Evolutionary conservation across 176 grass and related monocot species (phyloP), one percentile per base, ranked within the genome.

Genomic region (Lolium multiflorum): DNA sequence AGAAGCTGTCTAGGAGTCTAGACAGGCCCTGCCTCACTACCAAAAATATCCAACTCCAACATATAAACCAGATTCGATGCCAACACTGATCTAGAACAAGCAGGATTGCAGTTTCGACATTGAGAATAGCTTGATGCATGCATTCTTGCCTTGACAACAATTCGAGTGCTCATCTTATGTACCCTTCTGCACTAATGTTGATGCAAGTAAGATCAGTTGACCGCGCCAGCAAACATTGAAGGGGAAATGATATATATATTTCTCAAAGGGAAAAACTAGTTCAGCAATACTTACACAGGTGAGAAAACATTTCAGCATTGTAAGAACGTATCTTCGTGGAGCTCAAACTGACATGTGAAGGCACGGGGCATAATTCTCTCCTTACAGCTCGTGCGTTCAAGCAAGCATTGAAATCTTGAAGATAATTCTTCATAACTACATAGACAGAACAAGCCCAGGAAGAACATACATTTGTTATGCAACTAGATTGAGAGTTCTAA

Each of bases 261-360:
- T 73, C 64, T 6, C 2, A 13, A 35, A 35, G 31, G 31, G 31
- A 35, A 35, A 79, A 10, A 77, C 43, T 0, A 4, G 47, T 20
- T 79, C 14, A 74, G 47, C 20, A 13, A 79, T 84, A 87, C 85
- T 87, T 83, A 91, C 89, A 80, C 18, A 44, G 69, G 25, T 16
- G n/a, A 18, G 37, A 67, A 58, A 7, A 16, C 20, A 56, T 35
- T 49, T 79, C 81, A 75, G 58, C n/a, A 65, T 24, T 39, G 7
- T 6, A 54, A 50, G 24, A 49, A 28, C 17, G 22, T 9, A 20
- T 77, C 35, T 60, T 31, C 24, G 8, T 41, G 72, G 2, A 1
- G 76, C 37, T 60, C 47, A 65, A 39, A 84, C 25, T 12, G 68
- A 57, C 50, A 22, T 37, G 22, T 67, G 49, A 67, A 1, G 16